Evolutionary conservation across 1,284 basidiomycete genomes (phyloP).

Genomic region (Sutorius eximius): DNA sequence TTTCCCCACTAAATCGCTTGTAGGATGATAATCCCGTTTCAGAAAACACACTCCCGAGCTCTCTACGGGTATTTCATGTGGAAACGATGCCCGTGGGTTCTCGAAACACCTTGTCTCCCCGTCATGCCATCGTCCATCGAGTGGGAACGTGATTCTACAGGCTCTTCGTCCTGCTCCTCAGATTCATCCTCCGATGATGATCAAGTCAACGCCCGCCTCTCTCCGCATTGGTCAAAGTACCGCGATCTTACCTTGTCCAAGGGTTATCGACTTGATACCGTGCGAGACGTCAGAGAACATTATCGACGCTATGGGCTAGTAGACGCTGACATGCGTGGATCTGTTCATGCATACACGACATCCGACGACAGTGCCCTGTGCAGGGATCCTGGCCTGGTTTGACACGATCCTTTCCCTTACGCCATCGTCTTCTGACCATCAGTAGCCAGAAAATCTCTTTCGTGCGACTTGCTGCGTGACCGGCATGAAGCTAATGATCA

Average conservation of each 20-base stretch:
- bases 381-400: constrained; percentile 66
- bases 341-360: constrained; percentile 36
- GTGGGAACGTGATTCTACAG: constrained; percentile 33
- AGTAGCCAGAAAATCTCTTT: constrained; percentile 69
- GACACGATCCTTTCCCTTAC: constrained; percentile 20
- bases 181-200: constrained; percentile 61
- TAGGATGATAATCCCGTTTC: neutral
- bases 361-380: constrained; percentile 60
- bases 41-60: neutral
- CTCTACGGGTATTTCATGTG: constrained; percentile 16
- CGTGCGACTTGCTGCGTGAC: constrained; percentile 56
- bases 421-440: constrained; percentile 7
- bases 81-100: constrained; percentile 1
- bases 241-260: constrained; percentile 45
- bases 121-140: constrained; percentile 28
- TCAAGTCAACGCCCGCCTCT: constrained; percentile 54
- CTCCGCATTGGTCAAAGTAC: constrained; percentile 62
- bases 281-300: constrained; percentile 53
- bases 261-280: constrained; percentile 66
- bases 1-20: neutral
- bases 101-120: neutral
- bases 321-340: constrained; percentile 23
- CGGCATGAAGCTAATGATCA: constrained; percentile 57
- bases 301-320: constrained; percentile 17
- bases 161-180: constrained; percentile 41